These are phyloP conservation scores for Anthostomella pinea DNA, from an alignment of 2,329 filamentous ascomycete genomes.

Conservation along the genomic window DNA sequence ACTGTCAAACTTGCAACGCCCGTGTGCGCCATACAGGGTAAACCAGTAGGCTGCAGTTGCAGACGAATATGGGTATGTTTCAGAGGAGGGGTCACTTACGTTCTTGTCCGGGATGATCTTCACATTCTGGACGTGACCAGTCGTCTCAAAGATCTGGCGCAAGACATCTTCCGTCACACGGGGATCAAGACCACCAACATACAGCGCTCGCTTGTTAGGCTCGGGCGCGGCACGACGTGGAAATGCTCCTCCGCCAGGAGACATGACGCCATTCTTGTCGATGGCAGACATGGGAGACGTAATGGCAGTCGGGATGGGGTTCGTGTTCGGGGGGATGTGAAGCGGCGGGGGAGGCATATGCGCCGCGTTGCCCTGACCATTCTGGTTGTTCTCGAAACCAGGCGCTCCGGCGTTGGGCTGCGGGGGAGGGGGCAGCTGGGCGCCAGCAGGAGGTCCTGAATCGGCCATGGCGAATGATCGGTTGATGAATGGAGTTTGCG, in stretches of 20 bases:
- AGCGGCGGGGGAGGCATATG: constrained; percentile 90
- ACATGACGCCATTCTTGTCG: constrained; percentile 67
- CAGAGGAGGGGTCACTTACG: constrained; percentile 56
- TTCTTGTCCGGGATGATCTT: constrained; percentile 99
- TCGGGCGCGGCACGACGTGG: constrained; percentile 90
- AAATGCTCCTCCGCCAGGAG: constrained; percentile 77
- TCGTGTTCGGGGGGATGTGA: constrained; percentile 94
- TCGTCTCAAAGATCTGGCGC: constrained; percentile 98
- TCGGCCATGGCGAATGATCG: constrained; percentile 67
- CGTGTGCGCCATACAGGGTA: no score
- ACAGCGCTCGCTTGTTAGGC: constrained; percentile 96
- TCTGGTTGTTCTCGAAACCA: constrained; percentile 75
- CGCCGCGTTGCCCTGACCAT: constrained; percentile 64
- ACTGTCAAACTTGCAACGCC: no score
- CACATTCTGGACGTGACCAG: constrained; percentile 95
- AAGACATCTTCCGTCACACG: constrained; percentile 94
- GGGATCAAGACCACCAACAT: constrained; percentile 92
- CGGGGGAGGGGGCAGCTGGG: constrained; percentile 68
- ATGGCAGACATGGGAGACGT: constrained; percentile 76
- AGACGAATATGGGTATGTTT: not conserved
- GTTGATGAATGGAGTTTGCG: constrained; percentile 5
- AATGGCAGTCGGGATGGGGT: constrained; percentile 89
- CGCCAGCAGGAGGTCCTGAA: constrained; percentile 59
- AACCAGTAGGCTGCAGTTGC: no score
- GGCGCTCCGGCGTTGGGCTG: constrained; percentile 68